Conservation (phyloP, 139 green algal genomes). For the Chlamydomonas applanata region DNA sequence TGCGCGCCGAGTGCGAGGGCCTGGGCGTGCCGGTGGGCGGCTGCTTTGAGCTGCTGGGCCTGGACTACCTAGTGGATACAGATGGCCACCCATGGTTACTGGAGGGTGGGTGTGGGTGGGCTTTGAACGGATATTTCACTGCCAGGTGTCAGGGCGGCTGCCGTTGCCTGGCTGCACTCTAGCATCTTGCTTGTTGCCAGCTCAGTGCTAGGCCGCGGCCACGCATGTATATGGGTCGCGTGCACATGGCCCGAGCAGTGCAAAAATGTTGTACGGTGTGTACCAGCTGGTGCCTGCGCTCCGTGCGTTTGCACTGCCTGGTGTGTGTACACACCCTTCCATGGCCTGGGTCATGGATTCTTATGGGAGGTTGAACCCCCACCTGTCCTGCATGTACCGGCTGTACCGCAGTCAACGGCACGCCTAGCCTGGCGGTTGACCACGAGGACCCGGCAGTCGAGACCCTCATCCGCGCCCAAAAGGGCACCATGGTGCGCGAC, state of each 20-base stretch:
- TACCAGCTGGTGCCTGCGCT: no score
- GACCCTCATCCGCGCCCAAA: conserved; percentile 46
- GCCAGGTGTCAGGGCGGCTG: no score
- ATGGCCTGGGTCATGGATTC: no score
- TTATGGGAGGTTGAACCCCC: neutral
- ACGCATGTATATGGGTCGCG: no score
- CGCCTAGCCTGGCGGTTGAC: conserved; percentile 48
- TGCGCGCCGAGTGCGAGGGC: conserved; percentile 27
- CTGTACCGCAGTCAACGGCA: conserved; percentile 58
- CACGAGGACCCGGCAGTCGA: conserved; percentile 37
- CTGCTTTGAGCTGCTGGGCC: conserved; percentile 32
- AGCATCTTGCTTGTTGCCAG: no score
- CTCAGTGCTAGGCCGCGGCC: no score
- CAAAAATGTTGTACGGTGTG: no score
- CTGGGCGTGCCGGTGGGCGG: conserved; percentile 29
- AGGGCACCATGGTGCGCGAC: conserved; percentile 50
- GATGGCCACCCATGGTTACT: conserved; percentile 59
- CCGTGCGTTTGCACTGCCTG: no score
- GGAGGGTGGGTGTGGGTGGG: conserved; percentile 35
- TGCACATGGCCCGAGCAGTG: no score
- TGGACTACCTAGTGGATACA: conserved; percentile 60
- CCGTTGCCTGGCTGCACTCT: no score
- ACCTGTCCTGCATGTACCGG: neutral
- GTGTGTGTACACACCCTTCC: no score
- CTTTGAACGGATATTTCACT: no score